Evolutionary conservation across 1,284 basidiomycete genomes (phyloP).

Genomic region (Sanghuangporus baumii): DNA sequence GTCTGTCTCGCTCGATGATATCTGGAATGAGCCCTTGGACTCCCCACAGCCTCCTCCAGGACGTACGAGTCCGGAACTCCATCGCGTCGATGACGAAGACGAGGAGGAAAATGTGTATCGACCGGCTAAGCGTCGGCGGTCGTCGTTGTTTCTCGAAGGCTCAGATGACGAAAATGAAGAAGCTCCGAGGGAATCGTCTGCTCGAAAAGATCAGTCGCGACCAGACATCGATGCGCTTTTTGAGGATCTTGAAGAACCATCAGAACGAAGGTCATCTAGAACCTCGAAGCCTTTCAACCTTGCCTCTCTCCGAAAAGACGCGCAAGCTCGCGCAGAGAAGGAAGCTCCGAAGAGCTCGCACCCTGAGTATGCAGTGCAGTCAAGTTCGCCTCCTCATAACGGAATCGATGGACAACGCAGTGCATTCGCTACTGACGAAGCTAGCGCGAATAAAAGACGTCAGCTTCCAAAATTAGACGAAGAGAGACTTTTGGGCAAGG

Average conservation of each 20-base stretch:
- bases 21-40: conserved; percentile 20
- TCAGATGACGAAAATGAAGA: conserved; percentile 27
- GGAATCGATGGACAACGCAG: conserved; percentile 22
- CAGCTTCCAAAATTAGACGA: conserved; percentile 65
- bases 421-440: conserved; percentile 27
- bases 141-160: conserved; percentile 34
- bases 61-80: neutral
- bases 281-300: conserved; percentile 41
- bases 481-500: conserved; percentile 58
- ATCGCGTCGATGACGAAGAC: neutral
- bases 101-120: conserved; percentile 14
- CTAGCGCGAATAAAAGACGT: conserved; percentile 42
- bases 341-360: conserved; percentile 25
- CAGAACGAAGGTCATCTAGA: conserved; percentile 27
- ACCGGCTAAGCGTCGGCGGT: conserved; percentile 23
- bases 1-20: conserved; percentile 21
- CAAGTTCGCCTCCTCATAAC: conserved; percentile 42
- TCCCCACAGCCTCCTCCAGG: conserved; percentile 1
- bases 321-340: conserved; percentile 39
- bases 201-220: conserved; percentile 18
- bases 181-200: conserved; percentile 17
- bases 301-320: conserved; percentile 46
- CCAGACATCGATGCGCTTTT: conserved; percentile 61
- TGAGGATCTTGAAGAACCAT: conserved; percentile 45
- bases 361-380: conserved; percentile 40